These are phyloP conservation scores for Dovyalis caffra DNA, from an alignment of 345 rosid genomes.

Conservation along the genomic window DNA sequence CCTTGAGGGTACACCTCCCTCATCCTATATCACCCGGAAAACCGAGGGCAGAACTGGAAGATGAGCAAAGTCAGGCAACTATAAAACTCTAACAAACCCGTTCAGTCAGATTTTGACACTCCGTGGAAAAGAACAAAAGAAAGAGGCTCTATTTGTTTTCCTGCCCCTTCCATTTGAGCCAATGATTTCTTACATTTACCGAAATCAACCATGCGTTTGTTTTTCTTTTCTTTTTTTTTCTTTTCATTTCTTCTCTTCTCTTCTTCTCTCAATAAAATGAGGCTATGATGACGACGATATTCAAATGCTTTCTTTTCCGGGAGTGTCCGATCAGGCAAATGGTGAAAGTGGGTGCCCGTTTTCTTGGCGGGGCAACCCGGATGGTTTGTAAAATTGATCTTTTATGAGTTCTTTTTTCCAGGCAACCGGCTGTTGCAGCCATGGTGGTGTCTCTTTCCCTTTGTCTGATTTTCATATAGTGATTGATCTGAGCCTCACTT, in stretches of 20 bases:
- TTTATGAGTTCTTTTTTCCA: too few relatives aligned
- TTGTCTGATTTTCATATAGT: too few relatives aligned
- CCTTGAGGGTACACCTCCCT: background rate
- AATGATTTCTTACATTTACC: background rate
- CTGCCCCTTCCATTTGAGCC: background rate
- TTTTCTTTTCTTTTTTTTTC: background rate
- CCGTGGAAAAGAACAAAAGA: background rate
- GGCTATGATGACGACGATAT: background rate
- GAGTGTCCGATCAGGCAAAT: background rate
- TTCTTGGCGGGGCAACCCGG: constrained; percentile 2
- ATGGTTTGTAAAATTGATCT: background rate
- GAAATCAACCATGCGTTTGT: too few relatives aligned
- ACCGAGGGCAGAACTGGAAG: background rate
- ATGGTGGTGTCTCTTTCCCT: too few relatives aligned
- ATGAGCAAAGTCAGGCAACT: background rate
- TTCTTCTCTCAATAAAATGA: background rate
- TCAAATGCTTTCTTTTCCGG: background rate
- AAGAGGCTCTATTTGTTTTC: background rate
- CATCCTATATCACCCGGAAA: background rate
- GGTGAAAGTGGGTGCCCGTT: background rate
- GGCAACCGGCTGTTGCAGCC: too few relatives aligned
- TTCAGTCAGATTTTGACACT: background rate
- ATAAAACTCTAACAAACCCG: background rate
- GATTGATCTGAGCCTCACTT: too few relatives aligned
- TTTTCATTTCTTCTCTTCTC: background rate